phyloP scores from a whole-genome alignment of 352 stramenopile genomes.

The Pythium utonaiense region DNA sequence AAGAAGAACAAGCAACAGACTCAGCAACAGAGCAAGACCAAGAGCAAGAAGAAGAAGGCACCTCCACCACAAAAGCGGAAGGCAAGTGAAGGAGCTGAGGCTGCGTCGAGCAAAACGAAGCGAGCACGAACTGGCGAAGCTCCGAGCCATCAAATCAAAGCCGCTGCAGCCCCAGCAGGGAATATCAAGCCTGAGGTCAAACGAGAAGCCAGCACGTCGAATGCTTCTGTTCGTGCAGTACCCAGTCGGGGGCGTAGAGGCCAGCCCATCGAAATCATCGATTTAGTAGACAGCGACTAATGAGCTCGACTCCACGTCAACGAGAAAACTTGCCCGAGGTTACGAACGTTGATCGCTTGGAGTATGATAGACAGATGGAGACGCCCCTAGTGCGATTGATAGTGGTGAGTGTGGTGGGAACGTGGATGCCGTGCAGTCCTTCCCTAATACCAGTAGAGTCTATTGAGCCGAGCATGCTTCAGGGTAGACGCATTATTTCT shows the following conservation, averaged over 20 bases:
- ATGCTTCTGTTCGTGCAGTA: neutral
- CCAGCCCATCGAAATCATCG: slow-evolving; percentile 9
- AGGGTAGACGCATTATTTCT: no score
- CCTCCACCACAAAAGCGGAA: neutral
- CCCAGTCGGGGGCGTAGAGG: slow-evolving; percentile 1
- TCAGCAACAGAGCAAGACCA: neutral
- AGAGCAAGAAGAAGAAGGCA: neutral
- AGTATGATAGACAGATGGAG: no score
- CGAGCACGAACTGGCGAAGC: neutral
- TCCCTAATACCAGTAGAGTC: no score
- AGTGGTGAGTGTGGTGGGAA: no score
- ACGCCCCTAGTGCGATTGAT: no score
- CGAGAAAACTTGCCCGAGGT: no score
- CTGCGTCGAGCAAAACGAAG: neutral
- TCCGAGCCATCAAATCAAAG: neutral
- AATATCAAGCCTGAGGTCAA: neutral
- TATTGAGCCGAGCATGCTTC: no score
- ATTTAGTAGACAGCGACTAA: slow-evolving; percentile 12
- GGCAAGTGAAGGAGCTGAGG: neutral
- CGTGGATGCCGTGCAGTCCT: no score
- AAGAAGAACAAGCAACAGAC: neutral
- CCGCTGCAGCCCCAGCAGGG: neutral
- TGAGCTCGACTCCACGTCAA: neutral
- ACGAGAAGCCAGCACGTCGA: neutral
- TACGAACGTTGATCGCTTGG: no score